A percentile compares a stretch with the other conserved stretches of the same genome.
phyloP scores from a whole-genome alignment of 2,329 filamentous ascomycete species.

The Dactylellina cionopaga region DNA sequence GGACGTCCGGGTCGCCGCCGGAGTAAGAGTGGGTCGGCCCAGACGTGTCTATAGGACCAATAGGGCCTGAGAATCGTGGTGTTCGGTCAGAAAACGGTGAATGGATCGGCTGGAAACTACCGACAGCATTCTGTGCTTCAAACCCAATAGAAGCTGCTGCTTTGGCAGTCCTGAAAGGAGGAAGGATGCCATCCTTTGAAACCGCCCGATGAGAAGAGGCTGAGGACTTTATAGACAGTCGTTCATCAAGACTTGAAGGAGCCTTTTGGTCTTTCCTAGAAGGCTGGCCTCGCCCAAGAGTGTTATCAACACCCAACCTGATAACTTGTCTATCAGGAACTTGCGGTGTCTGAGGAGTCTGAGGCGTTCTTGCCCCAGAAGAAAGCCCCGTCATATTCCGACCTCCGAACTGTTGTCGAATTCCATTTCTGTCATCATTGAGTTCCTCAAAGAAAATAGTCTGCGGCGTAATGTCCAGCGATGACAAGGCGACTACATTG shows the following conservation, averaged over 20 bases:
- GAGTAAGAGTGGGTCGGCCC: constrained; percentile 57
- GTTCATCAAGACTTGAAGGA: constrained; percentile 38
- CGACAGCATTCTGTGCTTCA: constrained; percentile 42
- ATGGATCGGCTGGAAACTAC: constrained; percentile 39
- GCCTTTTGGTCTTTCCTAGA: constrained; percentile 29
- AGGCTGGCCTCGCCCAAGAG: constrained; percentile 1
- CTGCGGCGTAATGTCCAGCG: constrained; percentile 80
- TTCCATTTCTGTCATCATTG: constrained; percentile 64
- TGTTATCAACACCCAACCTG: constrained; percentile 5
- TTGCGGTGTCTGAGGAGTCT: constrained; percentile 31
- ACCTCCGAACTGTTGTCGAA: constrained; percentile 51
- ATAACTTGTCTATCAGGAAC: constrained; percentile 22
- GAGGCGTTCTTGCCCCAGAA: constrained; percentile 24
- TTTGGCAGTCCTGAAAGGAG: constrained; percentile 43
- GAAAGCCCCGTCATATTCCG: constrained; percentile 24
- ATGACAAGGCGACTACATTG: constrained; percentile 77
- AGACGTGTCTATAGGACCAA: not conserved
- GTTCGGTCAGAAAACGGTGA: constrained; percentile 34
- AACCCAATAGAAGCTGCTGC: constrained; percentile 36
- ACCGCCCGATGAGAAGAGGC: constrained; percentile 39
- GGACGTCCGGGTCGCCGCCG: constrained; percentile 77
- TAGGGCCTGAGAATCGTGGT: constrained; percentile 14
- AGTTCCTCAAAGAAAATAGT: constrained; percentile 92
- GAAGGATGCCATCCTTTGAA: constrained; percentile 45
- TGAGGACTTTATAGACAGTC: constrained; percentile 33